These are phyloP conservation scores for Phalaenopsis aphrodite DNA, from an alignment of 106 monocot genomes.

Conservation along the genomic window DNA sequence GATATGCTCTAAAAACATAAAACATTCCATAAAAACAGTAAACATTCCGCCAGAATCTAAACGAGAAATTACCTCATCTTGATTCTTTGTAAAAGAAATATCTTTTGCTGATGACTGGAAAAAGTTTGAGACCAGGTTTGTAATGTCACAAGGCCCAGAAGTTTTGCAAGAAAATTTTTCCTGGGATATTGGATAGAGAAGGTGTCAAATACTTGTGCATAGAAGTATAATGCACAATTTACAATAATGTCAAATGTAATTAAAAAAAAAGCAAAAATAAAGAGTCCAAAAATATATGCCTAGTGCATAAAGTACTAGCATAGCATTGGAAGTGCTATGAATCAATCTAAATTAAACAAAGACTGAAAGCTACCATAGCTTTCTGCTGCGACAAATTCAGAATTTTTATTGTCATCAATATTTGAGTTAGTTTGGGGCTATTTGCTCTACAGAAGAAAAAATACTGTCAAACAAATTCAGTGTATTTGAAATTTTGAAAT, in stretches of 20 bases:
- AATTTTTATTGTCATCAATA: background rate
- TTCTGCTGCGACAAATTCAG: background rate
- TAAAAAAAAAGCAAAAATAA: background rate
- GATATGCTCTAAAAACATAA: background rate
- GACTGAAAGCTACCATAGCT: background rate
- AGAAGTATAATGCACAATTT: background rate
- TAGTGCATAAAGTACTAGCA: background rate
- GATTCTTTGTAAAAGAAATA: conserved; percentile 19
- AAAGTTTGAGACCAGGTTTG: conserved; percentile 27
- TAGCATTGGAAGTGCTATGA: background rate
- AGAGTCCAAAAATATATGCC: background rate
- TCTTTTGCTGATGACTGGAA: conserved; percentile 15
- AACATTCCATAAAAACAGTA: background rate
- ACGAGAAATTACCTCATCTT: conserved; percentile 43
- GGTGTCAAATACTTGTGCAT: background rate
- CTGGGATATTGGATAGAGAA: conserved; percentile 20
- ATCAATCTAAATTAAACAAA: background rate
- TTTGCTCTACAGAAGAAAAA: too few relatives aligned
- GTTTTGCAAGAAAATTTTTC: conserved; percentile 16
- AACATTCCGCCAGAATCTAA: background rate
- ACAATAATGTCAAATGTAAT: background rate
- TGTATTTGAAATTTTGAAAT: too few relatives aligned
- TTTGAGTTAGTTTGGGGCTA: background rate
- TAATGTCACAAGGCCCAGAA: conserved; percentile 26
- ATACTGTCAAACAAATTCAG: too few relatives aligned